These are phyloP conservation scores for Haplosporangium sp. DNA, from an alignment of 371 early-diverging fungal species.

Conservation along the genomic window DNA sequence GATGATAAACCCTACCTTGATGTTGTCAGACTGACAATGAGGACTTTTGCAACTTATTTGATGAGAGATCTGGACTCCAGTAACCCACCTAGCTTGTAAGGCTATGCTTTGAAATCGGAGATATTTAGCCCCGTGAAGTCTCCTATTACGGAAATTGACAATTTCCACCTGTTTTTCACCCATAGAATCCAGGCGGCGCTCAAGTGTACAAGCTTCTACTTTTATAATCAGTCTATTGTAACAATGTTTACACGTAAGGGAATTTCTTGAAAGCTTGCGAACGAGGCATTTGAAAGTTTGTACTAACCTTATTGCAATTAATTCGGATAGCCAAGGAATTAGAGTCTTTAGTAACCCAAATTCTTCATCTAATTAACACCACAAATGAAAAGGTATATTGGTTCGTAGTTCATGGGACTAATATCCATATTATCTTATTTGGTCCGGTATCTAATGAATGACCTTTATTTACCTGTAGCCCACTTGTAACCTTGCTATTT, in stretches of 20 bases:
- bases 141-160: neutral
- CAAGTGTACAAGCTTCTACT: conserved; percentile 21
- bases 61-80: conserved; percentile 23
- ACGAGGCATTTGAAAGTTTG: neutral
- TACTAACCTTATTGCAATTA: neutral
- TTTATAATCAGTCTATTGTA: conserved; percentile 18
- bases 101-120: too few species aligned
- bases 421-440: neutral
- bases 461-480: neutral
- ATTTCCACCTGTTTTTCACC: neutral
- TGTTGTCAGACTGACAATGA: conserved; percentile 21
- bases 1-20: conserved; percentile 15
- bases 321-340: conserved; percentile 15
- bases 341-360: conserved; percentile 3
- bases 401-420: neutral
- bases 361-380: conserved; percentile 14
- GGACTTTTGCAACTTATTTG: conserved; percentile 14
- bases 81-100: conserved; percentile 19
- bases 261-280: too few species aligned
- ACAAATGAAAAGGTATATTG: conserved; percentile 18
- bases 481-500: conserved; percentile 33
- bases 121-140: too few species aligned
- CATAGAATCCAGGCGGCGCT: conserved; percentile 18
- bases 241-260: conserved; percentile 27
- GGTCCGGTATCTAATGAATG: neutral